These are phyloP conservation scores for Pholiota microspora DNA, from an alignment of 768 basidiomycete genomes.

Conservation along the genomic window DNA sequence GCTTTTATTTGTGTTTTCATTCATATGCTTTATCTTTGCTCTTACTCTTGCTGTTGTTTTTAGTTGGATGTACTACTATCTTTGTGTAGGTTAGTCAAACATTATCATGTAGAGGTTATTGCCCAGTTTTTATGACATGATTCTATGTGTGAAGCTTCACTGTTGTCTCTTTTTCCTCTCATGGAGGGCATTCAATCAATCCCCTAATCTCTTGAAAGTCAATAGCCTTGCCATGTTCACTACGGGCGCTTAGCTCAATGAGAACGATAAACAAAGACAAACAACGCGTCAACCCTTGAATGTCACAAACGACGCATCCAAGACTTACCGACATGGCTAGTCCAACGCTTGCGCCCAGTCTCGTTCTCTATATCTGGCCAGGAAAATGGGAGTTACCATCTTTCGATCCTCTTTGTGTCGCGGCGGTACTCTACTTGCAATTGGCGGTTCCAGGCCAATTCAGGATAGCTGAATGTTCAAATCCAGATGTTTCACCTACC, in stretches of 20 bases:
- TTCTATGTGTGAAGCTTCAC: too few species aligned
- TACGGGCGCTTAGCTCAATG: too few species aligned
- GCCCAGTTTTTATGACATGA: too few species aligned
- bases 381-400: slow-evolving; percentile 63
- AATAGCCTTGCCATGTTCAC: too few species aligned
- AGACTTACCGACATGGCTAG: background rate
- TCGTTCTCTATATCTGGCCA: slow-evolving; percentile 69
- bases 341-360: slow-evolving; percentile 12
- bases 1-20: background rate
- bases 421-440: slow-evolving; percentile 68
- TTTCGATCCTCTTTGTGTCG: slow-evolving; percentile 63
- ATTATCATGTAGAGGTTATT: too few species aligned
- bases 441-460: slow-evolving; percentile 68
- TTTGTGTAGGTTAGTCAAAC: too few species aligned
- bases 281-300: background rate
- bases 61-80: too few species aligned
- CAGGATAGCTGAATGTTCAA: slow-evolving; percentile 54
- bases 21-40: background rate
- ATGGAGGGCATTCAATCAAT: too few species aligned
- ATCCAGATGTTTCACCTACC: slow-evolving; percentile 71
- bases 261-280: background rate
- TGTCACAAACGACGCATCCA: background rate
- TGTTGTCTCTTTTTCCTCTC: too few species aligned
- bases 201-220: too few species aligned
- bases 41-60: background rate